Evolutionary conservation across 1,284 basidiomycete genomes (phyloP).

Genomic region (Ganoderma lingzhi): DNA sequence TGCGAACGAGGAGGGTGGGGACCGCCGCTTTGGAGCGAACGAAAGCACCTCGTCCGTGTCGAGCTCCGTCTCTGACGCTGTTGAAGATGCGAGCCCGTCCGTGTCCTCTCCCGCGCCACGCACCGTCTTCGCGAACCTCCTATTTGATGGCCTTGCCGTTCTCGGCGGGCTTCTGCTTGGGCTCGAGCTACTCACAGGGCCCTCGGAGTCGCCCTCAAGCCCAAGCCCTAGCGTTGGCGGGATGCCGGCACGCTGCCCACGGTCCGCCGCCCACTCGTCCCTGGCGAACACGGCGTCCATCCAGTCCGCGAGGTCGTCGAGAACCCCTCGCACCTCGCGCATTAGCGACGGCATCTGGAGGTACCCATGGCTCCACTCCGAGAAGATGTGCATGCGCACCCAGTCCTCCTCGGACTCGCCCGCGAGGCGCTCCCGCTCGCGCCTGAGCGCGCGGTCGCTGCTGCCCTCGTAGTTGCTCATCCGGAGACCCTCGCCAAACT

Average conservation of each 20-base stretch:
- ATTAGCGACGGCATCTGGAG: constrained; percentile 93
- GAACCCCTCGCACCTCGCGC: constrained; percentile 83
- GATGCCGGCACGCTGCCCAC: constrained; percentile 19
- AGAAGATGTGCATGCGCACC: constrained; percentile 92
- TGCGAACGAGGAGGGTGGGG: constrained; percentile 43
- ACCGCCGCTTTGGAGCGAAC: constrained; percentile 71
- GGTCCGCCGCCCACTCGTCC: constrained; percentile 5
- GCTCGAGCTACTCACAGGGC: constrained; percentile 8
- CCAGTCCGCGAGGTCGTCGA: constrained; percentile 93
- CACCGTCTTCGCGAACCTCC: constrained; percentile 8
- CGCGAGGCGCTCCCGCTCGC: constrained; percentile 65
- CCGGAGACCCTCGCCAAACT: constrained; percentile 62
- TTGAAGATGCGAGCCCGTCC: constrained; percentile 33
- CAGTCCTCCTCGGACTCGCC: constrained; percentile 90
- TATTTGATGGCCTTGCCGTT: background rate
- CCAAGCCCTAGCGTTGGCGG: constrained; percentile 9
- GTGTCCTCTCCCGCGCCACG: constrained; percentile 18
- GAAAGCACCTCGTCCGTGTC: constrained; percentile 75
- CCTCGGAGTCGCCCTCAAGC: constrained; percentile 6
- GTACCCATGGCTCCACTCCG: constrained; percentile 94
- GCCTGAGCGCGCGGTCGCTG: constrained; percentile 53
- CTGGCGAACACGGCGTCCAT: constrained; percentile 81
- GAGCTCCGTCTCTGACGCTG: constrained; percentile 41
- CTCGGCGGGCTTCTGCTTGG: background rate
- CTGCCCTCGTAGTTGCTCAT: constrained; percentile 48